Evolutionary conservation across 1,284 basidiomycete species (phyloP).

Genomic region (Cystobasidium pallidum): DNA sequence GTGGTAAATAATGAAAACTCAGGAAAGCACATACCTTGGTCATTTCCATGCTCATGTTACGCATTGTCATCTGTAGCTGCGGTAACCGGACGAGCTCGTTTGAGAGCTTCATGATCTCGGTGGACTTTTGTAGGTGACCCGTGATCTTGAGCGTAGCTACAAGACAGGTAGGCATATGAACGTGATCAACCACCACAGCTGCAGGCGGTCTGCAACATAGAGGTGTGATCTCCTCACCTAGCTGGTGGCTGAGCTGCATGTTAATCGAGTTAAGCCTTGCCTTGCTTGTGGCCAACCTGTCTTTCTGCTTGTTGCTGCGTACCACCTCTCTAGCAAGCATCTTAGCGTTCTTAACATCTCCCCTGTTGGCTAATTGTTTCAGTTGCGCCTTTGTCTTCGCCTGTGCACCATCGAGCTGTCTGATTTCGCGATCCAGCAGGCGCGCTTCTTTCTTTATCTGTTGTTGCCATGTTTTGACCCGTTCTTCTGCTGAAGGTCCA

Average conservation of each 20-base stretch:
- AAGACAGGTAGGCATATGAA: background rate
- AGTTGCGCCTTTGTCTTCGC: constrained; percentile 79
- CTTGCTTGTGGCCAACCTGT: constrained; percentile 87
- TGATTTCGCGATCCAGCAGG: constrained; percentile 84
- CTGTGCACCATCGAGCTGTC: constrained; percentile 84
- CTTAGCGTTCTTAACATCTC: constrained; percentile 88
- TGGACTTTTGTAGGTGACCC: constrained; percentile 92
- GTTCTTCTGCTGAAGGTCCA: constrained; percentile 58
- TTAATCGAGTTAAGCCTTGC: constrained; percentile 89
- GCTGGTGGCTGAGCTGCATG: constrained; percentile 87
- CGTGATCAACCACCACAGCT: background rate
- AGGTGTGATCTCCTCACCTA: too few relatives aligned
- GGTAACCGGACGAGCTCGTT: constrained; percentile 90
- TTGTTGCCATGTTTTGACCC: constrained; percentile 80
- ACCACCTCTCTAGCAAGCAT: constrained; percentile 88
- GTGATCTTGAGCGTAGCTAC: constrained; percentile 96
- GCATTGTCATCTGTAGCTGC: constrained; percentile 88
- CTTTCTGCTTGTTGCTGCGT: constrained; percentile 89
- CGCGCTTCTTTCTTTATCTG: constrained; percentile 80
- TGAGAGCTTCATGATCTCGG: constrained; percentile 98
- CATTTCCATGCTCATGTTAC: constrained; percentile 99
- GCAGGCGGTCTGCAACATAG: too few relatives aligned
- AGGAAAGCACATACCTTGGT: constrained; percentile 71
- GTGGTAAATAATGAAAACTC: too few relatives aligned
- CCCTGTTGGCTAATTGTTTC: constrained; percentile 87